These are phyloP conservation scores for Fusarium sp. DNA, from an alignment of 2,329 filamentous ascomycete species.

Conservation along the genomic window DNA sequence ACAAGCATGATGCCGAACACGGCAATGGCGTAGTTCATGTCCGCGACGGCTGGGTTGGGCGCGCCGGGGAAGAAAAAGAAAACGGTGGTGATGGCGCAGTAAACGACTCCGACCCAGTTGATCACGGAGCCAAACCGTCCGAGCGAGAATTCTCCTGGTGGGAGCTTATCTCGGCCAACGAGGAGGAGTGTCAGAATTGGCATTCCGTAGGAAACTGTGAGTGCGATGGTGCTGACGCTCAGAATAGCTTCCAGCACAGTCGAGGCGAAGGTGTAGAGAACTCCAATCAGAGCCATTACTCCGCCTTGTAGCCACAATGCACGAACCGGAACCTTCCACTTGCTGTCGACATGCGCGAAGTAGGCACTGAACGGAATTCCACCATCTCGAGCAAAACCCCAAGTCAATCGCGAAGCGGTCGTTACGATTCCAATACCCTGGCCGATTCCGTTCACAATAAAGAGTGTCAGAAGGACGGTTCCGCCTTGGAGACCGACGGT, in stretches of 20 bases:
- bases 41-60: slow-evolving; percentile 59
- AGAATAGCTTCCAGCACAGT: slow-evolving; percentile 67
- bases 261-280: slow-evolving; percentile 67
- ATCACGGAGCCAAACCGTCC: slow-evolving; percentile 59
- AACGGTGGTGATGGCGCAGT: slow-evolving; percentile 64
- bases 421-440: slow-evolving; percentile 66
- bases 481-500: slow-evolving; percentile 54
- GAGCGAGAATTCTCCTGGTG: slow-evolving; percentile 59
- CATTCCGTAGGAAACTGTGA: slow-evolving; percentile 64
- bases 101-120: slow-evolving; percentile 64
- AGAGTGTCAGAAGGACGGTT: slow-evolving; percentile 61
- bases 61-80: slow-evolving; percentile 67
- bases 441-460: slow-evolving; percentile 68
- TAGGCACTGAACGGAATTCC: slow-evolving; percentile 61
- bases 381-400: slow-evolving; percentile 67
- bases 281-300: slow-evolving; percentile 59
- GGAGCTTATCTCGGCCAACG: slow-evolving; percentile 65
- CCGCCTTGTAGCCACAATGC: slow-evolving; percentile 65
- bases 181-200: slow-evolving; percentile 63
- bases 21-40: slow-evolving; percentile 70
- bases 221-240: slow-evolving; percentile 67
- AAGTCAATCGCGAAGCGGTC: slow-evolving; percentile 64
- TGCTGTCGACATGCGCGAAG: slow-evolving; percentile 57
- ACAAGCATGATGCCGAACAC: slow-evolving; percentile 68
- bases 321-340: slow-evolving; percentile 65